Conservation (phyloP, 345 rosid genomes). For the Salix exigua region DNA sequence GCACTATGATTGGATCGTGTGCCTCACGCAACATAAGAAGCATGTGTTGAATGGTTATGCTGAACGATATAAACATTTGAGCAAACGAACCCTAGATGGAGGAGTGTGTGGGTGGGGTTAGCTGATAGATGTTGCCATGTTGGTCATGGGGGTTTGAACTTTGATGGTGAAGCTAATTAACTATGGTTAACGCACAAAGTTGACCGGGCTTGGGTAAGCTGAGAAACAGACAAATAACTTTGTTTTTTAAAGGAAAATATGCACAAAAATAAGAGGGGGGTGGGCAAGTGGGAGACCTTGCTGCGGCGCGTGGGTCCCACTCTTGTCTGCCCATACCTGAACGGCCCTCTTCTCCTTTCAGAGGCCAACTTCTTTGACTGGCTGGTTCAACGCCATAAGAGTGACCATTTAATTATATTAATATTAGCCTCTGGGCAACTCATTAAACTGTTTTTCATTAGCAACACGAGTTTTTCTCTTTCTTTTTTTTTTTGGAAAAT, state of each 20-base stretch:
- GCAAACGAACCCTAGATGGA: constrained; percentile 27
- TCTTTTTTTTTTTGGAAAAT: not conserved
- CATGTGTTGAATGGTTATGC: not conserved
- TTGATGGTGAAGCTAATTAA: constrained; percentile 17
- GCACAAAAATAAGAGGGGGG: constrained; percentile 6
- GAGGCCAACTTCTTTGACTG: constrained; percentile 23
- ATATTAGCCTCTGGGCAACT: too few species aligned
- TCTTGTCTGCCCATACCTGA: constrained; percentile 23
- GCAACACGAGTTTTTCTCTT: too few species aligned
- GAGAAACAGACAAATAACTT: not conserved
- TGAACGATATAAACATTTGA: constrained; percentile 20
- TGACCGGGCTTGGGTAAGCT: constrained; percentile 34
- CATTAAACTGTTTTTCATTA: too few species aligned
- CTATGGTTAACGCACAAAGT: constrained; percentile 37
- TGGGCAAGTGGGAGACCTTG: constrained; percentile 29
- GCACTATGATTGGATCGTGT: not conserved
- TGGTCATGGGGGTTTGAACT: constrained; percentile 20
- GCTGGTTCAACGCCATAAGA: constrained; percentile 1
- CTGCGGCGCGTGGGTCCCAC: constrained; percentile 53
- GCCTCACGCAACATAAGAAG: constrained; percentile 9
- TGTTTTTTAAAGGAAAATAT: not conserved
- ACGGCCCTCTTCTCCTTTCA: constrained; percentile 20
- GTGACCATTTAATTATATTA: not conserved
- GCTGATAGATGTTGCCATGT: constrained; percentile 14
- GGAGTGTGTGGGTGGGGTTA: constrained; percentile 37